Conservation (phyloP, 805 yeast species). For the Candida pini region DNA sequence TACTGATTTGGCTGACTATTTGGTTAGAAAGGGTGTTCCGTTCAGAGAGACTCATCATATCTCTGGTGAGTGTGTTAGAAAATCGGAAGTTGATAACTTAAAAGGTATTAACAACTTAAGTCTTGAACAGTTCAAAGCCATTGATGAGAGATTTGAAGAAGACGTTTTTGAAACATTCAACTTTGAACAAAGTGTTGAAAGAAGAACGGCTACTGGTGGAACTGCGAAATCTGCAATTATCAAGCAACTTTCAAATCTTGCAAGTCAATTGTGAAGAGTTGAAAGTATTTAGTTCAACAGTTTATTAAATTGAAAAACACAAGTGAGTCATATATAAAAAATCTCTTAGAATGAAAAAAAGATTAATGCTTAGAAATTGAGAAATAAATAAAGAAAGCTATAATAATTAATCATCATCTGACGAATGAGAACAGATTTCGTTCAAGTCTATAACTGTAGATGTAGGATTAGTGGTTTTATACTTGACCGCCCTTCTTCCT, state of each 20-base stretch:
- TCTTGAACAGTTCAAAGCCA: slow-evolving; percentile 68
- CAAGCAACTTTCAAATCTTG: slow-evolving; percentile 52
- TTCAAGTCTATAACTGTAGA: too few relatives aligned
- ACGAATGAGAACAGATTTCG: too few relatives aligned
- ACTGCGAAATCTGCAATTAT: slow-evolving; percentile 89
- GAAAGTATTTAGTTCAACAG: too few relatives aligned
- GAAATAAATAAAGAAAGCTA: too few relatives aligned
- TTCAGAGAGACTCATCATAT: slow-evolving; percentile 99
- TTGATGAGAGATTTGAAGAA: slow-evolving; percentile 72
- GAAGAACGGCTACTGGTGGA: slow-evolving; percentile 96
- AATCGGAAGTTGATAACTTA: slow-evolving; percentile 72
- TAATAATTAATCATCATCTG: too few relatives aligned
- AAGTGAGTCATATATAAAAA: too few relatives aligned
- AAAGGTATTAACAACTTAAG: slow-evolving; percentile 84
- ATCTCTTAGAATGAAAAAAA: too few relatives aligned
- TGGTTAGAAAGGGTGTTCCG: slow-evolving; percentile 97
- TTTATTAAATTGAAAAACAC: too few relatives aligned
- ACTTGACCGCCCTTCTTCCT: too few relatives aligned
- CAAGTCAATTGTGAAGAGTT: slow-evolving; percentile 7
- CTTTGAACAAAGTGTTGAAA: slow-evolving; percentile 91
- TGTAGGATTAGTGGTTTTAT: too few relatives aligned
- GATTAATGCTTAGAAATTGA: too few relatives aligned
- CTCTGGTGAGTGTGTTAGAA: slow-evolving; percentile 94
- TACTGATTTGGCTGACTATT: slow-evolving; percentile 95
- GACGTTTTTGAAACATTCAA: slow-evolving; percentile 86